A percentile compares a stretch with the other conserved stretches of the same genome.
phyloP scores from a whole-genome alignment of 2,329 filamentous ascomycete genomes.

The Colletotrichum sp. region DNA sequence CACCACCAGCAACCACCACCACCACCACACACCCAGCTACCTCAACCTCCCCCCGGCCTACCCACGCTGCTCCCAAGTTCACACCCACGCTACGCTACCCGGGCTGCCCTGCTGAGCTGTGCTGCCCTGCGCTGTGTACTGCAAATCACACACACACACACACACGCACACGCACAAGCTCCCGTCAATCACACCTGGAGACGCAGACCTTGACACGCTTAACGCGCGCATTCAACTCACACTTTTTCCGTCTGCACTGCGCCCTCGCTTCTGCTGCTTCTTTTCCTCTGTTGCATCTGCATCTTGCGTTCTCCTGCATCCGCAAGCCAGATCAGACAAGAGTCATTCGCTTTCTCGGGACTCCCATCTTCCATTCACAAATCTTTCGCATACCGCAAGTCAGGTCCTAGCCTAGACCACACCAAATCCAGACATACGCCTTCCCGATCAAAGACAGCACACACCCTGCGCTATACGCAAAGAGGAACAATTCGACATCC shows the following conservation, averaged over 20 bases:
- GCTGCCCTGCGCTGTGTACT: not conserved
- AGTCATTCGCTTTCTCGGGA: conserved; percentile 11
- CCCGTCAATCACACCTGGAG: not conserved
- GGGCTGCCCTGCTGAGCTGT: not conserved
- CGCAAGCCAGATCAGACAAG: conserved; percentile 16
- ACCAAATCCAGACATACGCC: conserved; percentile 17
- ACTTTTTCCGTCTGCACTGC: not conserved
- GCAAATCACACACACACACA: not conserved
- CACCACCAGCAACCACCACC: not conserved
- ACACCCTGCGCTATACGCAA: conserved; percentile 21
- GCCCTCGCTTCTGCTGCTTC: not conserved
- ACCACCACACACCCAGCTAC: not conserved
- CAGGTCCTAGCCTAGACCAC: conserved; percentile 14
- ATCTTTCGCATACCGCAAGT: not conserved
- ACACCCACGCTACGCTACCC: not conserved
- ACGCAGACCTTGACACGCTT: not conserved
- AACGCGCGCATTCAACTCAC: not conserved
- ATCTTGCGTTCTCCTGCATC: not conserved
- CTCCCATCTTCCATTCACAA: not conserved
- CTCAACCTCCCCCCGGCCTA: not conserved
- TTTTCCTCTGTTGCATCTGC: not conserved
- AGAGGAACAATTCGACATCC: conserved; percentile 15
- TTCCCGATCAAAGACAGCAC: conserved; percentile 10
- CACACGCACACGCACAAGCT: not conserved
- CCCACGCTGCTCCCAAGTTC: not conserved